phyloP scores from a whole-genome alignment of 768 basidiomycete genomes.

The Tricholoma saponaceum region DNA sequence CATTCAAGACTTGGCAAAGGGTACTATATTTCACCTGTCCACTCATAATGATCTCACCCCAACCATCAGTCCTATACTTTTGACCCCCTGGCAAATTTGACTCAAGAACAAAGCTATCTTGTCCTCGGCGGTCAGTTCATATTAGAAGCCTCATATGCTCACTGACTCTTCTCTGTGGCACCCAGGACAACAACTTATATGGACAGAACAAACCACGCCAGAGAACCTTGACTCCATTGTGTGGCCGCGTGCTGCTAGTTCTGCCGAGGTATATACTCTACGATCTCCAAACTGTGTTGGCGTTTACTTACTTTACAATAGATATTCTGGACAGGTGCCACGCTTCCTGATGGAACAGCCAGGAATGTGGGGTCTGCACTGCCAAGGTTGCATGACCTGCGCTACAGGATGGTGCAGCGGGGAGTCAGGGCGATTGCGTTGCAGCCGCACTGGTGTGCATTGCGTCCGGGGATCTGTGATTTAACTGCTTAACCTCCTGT shows the following conservation, averaged over 20 bases:
- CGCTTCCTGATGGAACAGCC: slow-evolving; percentile 32
- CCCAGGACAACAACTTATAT: slow-evolving; percentile 60
- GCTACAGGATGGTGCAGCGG: slow-evolving; percentile 56
- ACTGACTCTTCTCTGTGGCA: not conserved
- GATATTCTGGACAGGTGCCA: slow-evolving; percentile 69
- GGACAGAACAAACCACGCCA: slow-evolving; percentile 73
- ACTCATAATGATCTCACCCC: not conserved
- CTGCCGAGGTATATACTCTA: slow-evolving; percentile 45
- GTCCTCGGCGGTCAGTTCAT: slow-evolving; percentile 62
- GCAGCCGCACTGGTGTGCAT: slow-evolving; percentile 71
- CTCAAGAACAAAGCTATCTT: slow-evolving; percentile 40
- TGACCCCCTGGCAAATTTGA: slow-evolving; percentile 61
- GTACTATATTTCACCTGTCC: slow-evolving; percentile 24
- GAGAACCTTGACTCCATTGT: slow-evolving; percentile 62
- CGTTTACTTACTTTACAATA: slow-evolving; percentile 8
- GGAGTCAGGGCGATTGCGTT: slow-evolving; percentile 58
- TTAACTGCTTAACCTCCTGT: slow-evolving; percentile 20
- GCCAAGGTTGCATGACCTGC: slow-evolving; percentile 62
- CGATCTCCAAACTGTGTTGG: not conserved
- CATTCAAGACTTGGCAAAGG: slow-evolving; percentile 79
- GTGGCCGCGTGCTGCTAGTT: slow-evolving; percentile 71
- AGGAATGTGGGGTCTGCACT: slow-evolving; percentile 45
- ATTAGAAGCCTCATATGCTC: not conserved
- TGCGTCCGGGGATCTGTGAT: slow-evolving; percentile 56
- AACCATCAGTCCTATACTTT: slow-evolving; percentile 55